Evolutionary conservation across 2,329 filamentous ascomycete genomes (phyloP), one percentile per base, ranked within the genome.

Genomic region (Kalaharituber pfeilii): DNA sequence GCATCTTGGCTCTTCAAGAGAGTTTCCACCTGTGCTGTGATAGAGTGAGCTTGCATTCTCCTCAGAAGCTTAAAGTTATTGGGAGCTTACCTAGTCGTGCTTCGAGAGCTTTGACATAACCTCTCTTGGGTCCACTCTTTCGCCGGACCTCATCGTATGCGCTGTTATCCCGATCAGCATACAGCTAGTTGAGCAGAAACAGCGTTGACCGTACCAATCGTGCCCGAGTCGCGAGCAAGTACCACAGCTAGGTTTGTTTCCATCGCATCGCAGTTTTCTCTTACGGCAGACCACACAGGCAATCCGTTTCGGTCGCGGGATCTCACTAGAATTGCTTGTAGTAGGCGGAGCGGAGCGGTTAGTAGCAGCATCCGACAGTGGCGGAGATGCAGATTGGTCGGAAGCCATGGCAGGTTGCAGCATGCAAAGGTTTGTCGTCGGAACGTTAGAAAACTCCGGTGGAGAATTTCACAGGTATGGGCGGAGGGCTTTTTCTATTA

Each of bases 281-380:
- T 88, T 91, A 64, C 89, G 77, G 67, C 91, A 98, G 59, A 96
- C 81, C 66, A 94, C 85, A 68, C 91, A 98, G 33, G 91, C 91
- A 64, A 96, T 84, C 62, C 89, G 79, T 73, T 96, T 96, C n/a
- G 82, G 81, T 64, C 85, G 85, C 50, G 84, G 81, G 22, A 86
- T 73, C 42, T 64, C 62, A 49, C 56, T 53, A 27, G 53, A 56
- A 15, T 13, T 39, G 5, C 33, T 39, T 39, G 4, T 13, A 6
- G 7, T 6, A 20, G 3, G n/a, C 11, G 5, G 42, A 4, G 22
- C 22, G 42, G 42, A 22, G 42, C 15, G 4, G 33, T 39, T 39
- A n/a, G n/a, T n/a, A n/a, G n/a, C n/a, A n/a, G n/a, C n/a, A n/a
- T n/a, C n/a, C n/a, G 33, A 6, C 33, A 13, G 42, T 20, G 42